phyloP scores from a whole-genome alignment of 768 basidiomycete genomes.

The Tylopilus felleus region DNA sequence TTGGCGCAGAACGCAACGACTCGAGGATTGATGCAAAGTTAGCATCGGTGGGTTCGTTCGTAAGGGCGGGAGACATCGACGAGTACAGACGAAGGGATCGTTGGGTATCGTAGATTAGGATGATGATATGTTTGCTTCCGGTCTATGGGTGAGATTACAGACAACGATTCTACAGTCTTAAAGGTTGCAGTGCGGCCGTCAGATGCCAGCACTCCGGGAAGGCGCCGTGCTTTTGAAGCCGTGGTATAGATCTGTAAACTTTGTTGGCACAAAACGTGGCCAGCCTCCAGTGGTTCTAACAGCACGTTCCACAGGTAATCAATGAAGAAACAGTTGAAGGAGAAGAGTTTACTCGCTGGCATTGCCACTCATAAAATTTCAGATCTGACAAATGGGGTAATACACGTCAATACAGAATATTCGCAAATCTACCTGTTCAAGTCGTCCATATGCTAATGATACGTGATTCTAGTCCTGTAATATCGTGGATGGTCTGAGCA shows the following conservation, averaged over 20 bases:
- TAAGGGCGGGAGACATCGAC: conserved; percentile 54
- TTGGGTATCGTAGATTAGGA: conserved; percentile 23
- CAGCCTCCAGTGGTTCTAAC: background rate
- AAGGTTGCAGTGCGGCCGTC: background rate
- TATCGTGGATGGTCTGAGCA: background rate
- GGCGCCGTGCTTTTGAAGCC: too few relatives aligned
- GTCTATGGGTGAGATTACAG: conserved; percentile 17
- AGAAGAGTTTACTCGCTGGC: background rate
- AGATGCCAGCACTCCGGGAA: too few relatives aligned
- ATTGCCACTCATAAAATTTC: background rate
- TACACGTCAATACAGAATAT: background rate
- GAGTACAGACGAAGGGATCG: conserved; percentile 8
- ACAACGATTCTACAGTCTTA: conserved; percentile 14
- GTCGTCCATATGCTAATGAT: background rate
- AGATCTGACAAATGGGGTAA: conserved; percentile 7
- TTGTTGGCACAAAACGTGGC: too few relatives aligned
- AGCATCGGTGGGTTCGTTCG: conserved; percentile 40
- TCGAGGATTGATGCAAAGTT: conserved; percentile 44
- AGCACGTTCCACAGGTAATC: background rate
- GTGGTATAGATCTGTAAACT: background rate
- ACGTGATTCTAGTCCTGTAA: background rate
- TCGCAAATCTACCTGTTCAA: too few relatives aligned
- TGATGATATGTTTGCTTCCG: conserved; percentile 13
- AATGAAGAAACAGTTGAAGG: background rate
- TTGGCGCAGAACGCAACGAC: conserved; percentile 54